These are phyloP conservation scores for Entomortierella parvispora DNA, from an alignment of 192 early-diverging fungal species.

Conservation along the genomic window DNA sequence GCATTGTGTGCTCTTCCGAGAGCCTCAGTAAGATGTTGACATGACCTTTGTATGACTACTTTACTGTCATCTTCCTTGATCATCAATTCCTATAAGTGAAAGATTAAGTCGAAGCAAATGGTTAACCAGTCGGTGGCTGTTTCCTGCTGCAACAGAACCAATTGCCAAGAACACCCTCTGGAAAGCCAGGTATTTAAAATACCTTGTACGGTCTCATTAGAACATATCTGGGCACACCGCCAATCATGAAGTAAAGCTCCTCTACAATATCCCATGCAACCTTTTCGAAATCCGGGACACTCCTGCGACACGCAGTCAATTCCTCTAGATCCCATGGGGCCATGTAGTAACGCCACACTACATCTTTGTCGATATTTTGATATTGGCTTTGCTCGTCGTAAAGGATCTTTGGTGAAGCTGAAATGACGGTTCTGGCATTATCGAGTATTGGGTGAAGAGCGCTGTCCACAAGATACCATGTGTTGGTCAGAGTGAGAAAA, in stretches of 20 bases:
- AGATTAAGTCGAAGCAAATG: no score
- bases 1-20: constrained; percentile 2
- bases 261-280: constrained; percentile 5
- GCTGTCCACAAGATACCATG: constrained; percentile 38
- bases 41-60: constrained; percentile 4
- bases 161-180: not conserved
- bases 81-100: not conserved
- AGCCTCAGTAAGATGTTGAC: constrained; percentile 2
- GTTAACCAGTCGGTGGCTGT: not conserved
- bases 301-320: constrained; percentile 1
- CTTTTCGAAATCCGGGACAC: constrained; percentile 4
- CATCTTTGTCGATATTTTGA: constrained; percentile 12
- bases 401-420: constrained; percentile 24
- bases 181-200: not conserved
- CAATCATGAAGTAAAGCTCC: constrained; percentile 15
- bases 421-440: constrained; percentile 11
- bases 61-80: not conserved
- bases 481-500: constrained; percentile 17
- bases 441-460: not conserved
- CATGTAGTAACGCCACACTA: constrained; percentile 14
- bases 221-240: constrained; percentile 33
- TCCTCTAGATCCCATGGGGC: constrained; percentile 25
- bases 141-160: not conserved
- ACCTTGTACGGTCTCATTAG: constrained; percentile 3
- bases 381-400: constrained; percentile 3